Percentiles rank a stretch among this genome's conserved stretches.
phyloP scores from a whole-genome alignment of 805 yeast species.

The Saturnispora mendoncae region DNA sequence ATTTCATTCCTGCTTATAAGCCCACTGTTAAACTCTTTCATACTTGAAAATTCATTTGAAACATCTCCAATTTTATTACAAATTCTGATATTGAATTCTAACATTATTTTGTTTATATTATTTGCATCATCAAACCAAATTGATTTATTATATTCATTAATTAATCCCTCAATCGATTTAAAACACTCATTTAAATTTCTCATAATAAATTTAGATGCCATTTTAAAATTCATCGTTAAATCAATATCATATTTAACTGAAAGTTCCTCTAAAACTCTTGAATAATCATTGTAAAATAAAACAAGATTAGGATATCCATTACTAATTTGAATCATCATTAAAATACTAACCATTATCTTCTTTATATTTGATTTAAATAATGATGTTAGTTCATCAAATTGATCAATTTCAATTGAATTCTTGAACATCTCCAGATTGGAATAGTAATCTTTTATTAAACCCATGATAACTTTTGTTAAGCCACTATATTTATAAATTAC shows the following conservation, averaged over 20 bases:
- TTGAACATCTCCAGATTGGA: conserved; percentile 16
- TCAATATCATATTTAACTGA: conserved; percentile 15
- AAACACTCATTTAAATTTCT: conserved; percentile 9
- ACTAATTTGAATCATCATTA: conserved; percentile 21
- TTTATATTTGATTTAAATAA: conserved; percentile 23
- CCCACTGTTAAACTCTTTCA: conserved; percentile 18
- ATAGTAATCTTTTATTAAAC: conserved; percentile 17
- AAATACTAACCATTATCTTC: conserved; percentile 20
- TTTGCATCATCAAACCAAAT: conserved; percentile 13
- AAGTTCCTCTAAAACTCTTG: conserved; percentile 19
- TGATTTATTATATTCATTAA: conserved; percentile 16
- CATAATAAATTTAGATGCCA: conserved; percentile 18
- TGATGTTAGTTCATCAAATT: conserved; percentile 17
- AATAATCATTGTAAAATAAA: conserved; percentile 28
- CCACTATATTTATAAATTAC: conserved; percentile 17
- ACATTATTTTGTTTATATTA: conserved; percentile 8
- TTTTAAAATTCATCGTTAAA: conserved; percentile 17
- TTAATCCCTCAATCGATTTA: conserved; percentile 7
- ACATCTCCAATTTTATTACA: conserved; percentile 1
- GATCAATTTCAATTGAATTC: conserved; percentile 1
- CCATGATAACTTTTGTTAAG: conserved; percentile 13
- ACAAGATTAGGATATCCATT: conserved; percentile 20
- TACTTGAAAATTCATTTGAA: background rate
- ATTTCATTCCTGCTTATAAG: conserved; percentile 16
- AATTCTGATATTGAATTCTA: conserved; percentile 14